Conservation (phyloP, 257 asterid species). For the Solanum lycopersicoides region DNA sequence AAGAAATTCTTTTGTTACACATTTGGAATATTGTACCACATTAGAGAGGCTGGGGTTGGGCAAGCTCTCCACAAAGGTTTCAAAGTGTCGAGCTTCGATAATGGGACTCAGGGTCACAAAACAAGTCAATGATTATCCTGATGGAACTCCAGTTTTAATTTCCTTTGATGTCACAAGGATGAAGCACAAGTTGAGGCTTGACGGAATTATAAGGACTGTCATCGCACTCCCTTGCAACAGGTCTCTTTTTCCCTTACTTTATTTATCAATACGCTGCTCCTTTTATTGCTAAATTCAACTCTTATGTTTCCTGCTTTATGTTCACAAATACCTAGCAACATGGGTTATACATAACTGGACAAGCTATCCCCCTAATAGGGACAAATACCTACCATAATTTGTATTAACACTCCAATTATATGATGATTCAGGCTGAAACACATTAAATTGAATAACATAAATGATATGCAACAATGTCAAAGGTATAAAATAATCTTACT, state of each 20-base stretch:
- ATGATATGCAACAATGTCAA: background rate
- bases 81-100: conserved; percentile 56
- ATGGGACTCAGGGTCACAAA: conserved; percentile 74
- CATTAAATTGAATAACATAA: background rate
- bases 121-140: conserved; percentile 45
- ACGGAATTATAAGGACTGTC: conserved; percentile 72
- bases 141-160: conserved; percentile 80
- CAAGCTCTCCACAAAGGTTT: conserved; percentile 51
- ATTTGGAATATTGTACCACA: conserved; percentile 78
- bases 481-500: background rate
- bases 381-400: background rate
- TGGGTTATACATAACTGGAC: background rate
- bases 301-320: background rate
- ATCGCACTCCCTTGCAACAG: conserved; percentile 68
- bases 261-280: background rate
- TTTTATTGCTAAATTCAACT: background rate
- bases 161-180: conserved; percentile 66
- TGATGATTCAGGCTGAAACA: background rate
- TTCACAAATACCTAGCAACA: background rate
- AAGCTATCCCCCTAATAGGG: background rate
- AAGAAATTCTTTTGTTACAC: conserved; percentile 52
- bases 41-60: conserved; percentile 76
- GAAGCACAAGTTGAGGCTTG: conserved; percentile 64
- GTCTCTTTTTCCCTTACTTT: conserved; percentile 13
- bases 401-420: background rate